Evolutionary conservation across 768 basidiomycete genomes (phyloP).

Genomic region (Mycena vitilis): DNA sequence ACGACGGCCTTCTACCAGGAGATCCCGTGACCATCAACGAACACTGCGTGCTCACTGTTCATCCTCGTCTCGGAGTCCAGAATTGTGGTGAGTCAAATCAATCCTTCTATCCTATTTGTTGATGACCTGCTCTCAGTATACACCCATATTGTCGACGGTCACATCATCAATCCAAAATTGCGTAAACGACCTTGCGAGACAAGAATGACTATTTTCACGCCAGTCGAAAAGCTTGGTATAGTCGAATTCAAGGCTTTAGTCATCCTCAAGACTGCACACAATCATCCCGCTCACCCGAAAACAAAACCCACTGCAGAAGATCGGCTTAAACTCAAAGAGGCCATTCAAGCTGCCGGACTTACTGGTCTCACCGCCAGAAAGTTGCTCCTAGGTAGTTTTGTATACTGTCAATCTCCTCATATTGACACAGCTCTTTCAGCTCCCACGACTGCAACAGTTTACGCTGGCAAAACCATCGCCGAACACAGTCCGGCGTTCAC

Average conservation of each 20-base stretch:
- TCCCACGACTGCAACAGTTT: not conserved
- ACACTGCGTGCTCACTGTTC: slow-evolving; percentile 12
- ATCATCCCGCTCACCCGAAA: slow-evolving; percentile 24
- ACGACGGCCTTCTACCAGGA: slow-evolving; percentile 10
- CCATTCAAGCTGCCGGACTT: slow-evolving; percentile 8
- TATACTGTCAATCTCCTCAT: not conserved
- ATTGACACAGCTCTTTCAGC: not conserved
- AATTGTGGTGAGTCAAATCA: not conserved
- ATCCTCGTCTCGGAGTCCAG: slow-evolving; percentile 13
- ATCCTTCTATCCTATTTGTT: not conserved
- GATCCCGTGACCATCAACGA: not conserved
- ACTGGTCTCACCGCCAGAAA: slow-evolving; percentile 3
- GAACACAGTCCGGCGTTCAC: slow-evolving; percentile 17
- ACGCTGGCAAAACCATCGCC: not conserved
- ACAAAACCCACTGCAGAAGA: slow-evolving; percentile 18
- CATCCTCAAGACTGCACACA: slow-evolving; percentile 6
- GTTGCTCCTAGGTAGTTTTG: slow-evolving; percentile 8
- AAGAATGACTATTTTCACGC: slow-evolving; percentile 15
- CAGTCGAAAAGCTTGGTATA: not conserved
- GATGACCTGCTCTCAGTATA: slow-evolving; percentile 2
- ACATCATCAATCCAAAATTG: slow-evolving; percentile 3
- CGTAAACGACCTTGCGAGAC: not conserved
- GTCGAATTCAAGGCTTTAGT: not conserved
- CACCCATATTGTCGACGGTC: slow-evolving; percentile 13
- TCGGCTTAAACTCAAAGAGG: not conserved